A percentile compares a stretch with the other conserved stretches of the same genome.
phyloP scores from a whole-genome alignment of 495 filamentous ascomycete genomes.

The Ascodesmis nigricans region DNA sequence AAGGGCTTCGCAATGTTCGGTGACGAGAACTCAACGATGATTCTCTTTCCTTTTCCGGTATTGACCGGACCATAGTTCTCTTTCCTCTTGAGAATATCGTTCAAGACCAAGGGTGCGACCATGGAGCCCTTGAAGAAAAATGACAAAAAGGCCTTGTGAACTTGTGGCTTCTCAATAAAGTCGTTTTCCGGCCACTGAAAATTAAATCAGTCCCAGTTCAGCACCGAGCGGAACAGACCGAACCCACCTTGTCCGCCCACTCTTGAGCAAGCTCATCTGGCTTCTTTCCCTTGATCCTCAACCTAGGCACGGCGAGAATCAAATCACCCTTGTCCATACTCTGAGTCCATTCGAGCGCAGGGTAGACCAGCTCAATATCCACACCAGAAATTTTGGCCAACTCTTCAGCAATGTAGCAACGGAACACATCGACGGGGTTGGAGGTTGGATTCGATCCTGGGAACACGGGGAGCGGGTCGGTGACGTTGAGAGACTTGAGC shows the following conservation, averaged over 20 bases:
- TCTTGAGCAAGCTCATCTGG: constrained; percentile 48
- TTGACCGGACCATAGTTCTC: constrained; percentile 43
- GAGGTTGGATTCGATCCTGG: constrained; percentile 39
- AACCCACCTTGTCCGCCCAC: constrained; percentile 40
- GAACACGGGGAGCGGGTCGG: constrained; percentile 23
- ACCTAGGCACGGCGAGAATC: constrained; percentile 51
- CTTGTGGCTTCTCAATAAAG: constrained; percentile 44
- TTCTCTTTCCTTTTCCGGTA: constrained; percentile 39
- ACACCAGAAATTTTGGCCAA: constrained; percentile 52
- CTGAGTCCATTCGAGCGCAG: constrained; percentile 57
- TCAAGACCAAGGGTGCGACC: constrained; percentile 38
- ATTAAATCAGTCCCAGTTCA: neutral
- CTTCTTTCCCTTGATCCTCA: constrained; percentile 65
- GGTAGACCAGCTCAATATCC: constrained; percentile 52
- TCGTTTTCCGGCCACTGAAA: constrained; percentile 48
- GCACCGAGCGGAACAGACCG: neutral
- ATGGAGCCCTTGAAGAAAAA: constrained; percentile 55
- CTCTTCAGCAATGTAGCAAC: constrained; percentile 54
- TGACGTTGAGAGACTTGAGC: constrained; percentile 23
- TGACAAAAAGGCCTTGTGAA: constrained; percentile 43
- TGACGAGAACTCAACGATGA: constrained; percentile 38
- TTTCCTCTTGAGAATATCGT: constrained; percentile 38
- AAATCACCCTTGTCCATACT: constrained; percentile 80
- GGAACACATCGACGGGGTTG: constrained; percentile 78
- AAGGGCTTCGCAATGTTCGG: constrained; percentile 47